Evolutionary conservation across 495 filamentous ascomycete genomes (phyloP).

Genomic region (Wilcoxina mikolae): DNA sequence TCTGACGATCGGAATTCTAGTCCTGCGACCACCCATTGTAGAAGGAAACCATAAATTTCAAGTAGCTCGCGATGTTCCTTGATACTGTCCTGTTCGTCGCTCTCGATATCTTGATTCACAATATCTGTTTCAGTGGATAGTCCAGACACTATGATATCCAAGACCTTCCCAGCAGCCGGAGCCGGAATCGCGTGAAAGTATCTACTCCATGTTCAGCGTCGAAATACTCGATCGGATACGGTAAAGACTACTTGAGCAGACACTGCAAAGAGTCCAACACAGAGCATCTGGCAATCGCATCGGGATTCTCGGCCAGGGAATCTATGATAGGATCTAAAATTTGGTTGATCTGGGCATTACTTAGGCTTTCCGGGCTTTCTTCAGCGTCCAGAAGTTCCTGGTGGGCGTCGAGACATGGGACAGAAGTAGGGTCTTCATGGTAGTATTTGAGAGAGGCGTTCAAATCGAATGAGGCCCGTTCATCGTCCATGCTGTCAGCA

Average conservation of each 20-base stretch:
- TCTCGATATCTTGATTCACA: slow-evolving; percentile 71
- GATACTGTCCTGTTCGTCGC: slow-evolving; percentile 74
- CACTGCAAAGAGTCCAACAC: slow-evolving; percentile 89
- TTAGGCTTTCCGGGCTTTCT: slow-evolving; percentile 71
- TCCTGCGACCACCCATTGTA: slow-evolving; percentile 87
- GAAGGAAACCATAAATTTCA: slow-evolving; percentile 85
- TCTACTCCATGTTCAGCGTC: slow-evolving; percentile 37
- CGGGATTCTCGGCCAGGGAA: slow-evolving; percentile 78
- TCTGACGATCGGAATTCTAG: slow-evolving; percentile 88
- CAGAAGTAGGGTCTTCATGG: slow-evolving; percentile 70
- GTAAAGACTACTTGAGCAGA: slow-evolving; percentile 65
- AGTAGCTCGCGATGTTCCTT: slow-evolving; percentile 77
- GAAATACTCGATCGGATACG: no score
- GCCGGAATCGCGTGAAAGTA: slow-evolving; percentile 66
- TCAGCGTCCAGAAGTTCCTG: slow-evolving; percentile 77
- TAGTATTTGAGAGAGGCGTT: slow-evolving; percentile 92
- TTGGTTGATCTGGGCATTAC: slow-evolving; percentile 60
- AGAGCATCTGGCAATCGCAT: slow-evolving; percentile 60
- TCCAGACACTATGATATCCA: slow-evolving; percentile 84
- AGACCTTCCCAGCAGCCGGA: slow-evolving; percentile 74
- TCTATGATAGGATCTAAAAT: slow-evolving; percentile 80
- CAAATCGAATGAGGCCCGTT: slow-evolving; percentile 70
- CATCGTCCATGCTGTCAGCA: slow-evolving; percentile 47
- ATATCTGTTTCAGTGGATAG: slow-evolving; percentile 84
- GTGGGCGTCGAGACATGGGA: slow-evolving; percentile 80